A percentile compares a stretch with the other conserved stretches of the same genome.
These are phyloP conservation scores for Jatropha multifida DNA, from an alignment of 441 rosid species.

Conservation along the genomic window DNA sequence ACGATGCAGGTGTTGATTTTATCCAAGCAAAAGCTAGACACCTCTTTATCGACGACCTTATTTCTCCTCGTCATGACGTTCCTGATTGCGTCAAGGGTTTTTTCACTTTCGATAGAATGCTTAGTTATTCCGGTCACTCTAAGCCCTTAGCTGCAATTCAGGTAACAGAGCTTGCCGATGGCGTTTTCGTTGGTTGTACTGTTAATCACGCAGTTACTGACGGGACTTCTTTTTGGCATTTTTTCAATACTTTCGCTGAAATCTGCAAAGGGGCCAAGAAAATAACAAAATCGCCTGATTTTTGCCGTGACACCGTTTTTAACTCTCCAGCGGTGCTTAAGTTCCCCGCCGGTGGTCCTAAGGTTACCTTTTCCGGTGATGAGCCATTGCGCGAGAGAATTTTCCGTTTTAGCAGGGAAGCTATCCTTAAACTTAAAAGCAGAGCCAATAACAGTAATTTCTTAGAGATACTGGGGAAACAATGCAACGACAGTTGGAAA, in stretches of 20 bases:
- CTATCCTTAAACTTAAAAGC: constrained; percentile 58
- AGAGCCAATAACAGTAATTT: constrained; percentile 31
- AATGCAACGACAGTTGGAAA: constrained; percentile 23
- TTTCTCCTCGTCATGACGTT: constrained; percentile 47
- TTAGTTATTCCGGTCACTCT: constrained; percentile 75
- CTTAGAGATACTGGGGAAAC: constrained; percentile 21
- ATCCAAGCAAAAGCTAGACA: constrained; percentile 52
- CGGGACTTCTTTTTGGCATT: constrained; percentile 96
- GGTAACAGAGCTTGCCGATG: constrained; percentile 74
- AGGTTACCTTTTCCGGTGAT: constrained; percentile 61
- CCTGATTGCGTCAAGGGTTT: constrained; percentile 62
- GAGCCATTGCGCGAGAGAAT: constrained; percentile 79
- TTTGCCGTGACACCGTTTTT: constrained; percentile 60
- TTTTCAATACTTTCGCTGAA: constrained; percentile 87
- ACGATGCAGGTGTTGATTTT: constrained; percentile 76
- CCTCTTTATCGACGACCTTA: constrained; percentile 38
- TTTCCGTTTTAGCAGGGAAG: constrained; percentile 73
- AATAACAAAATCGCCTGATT: constrained; percentile 62
- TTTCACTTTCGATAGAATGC: constrained; percentile 58
- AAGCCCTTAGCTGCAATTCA: constrained; percentile 80
- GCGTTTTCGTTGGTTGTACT: constrained; percentile 71
- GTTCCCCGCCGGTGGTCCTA: constrained; percentile 79
- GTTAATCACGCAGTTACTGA: constrained; percentile 85
- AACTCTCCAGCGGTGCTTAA: constrained; percentile 57
- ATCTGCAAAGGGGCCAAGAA: constrained; percentile 50